Conservation (phyloP, 306 rosid genomes). For the Prunus mira region DNA sequence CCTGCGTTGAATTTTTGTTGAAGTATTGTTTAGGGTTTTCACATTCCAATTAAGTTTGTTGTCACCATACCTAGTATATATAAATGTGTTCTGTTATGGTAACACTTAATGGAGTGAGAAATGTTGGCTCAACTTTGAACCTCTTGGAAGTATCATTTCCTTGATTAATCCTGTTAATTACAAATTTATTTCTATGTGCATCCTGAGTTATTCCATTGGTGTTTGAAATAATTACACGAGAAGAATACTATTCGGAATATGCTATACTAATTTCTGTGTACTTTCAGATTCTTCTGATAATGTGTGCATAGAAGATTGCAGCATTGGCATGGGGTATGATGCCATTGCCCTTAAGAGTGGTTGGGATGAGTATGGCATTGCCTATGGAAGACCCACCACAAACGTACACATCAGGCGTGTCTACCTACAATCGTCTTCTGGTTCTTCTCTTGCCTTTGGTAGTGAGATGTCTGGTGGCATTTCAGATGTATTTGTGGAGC, state of each 20-base stretch:
- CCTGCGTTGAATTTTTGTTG: constrained; percentile 2
- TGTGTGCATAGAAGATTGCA: constrained; percentile 92
- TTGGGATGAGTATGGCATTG: constrained; percentile 97
- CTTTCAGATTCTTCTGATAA: constrained; percentile 84
- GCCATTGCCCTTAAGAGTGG: constrained; percentile 92
- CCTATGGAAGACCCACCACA: constrained; percentile 80
- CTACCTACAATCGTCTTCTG: constrained; percentile 62
- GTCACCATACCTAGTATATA: not conserved
- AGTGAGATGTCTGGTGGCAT: constrained; percentile 99
- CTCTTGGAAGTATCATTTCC: not conserved
- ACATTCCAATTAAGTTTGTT: not conserved
- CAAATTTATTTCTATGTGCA: not conserved
- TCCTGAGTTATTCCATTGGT: not conserved
- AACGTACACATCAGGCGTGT: constrained; percentile 75
- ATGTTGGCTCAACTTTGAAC: not conserved
- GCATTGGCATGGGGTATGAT: constrained; percentile 65
- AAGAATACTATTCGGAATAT: not conserved
- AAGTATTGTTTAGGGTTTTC: not conserved
- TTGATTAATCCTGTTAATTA: not conserved
- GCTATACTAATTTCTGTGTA: not conserved
- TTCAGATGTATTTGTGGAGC: constrained; percentile 65
- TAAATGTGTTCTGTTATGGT: not conserved
- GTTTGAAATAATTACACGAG: not conserved
- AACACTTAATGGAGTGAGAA: not conserved
- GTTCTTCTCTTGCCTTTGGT: constrained; percentile 81